Conservation (phyloP, 1,284 basidiomycete genomes). For the Pterula multifida region DNA sequence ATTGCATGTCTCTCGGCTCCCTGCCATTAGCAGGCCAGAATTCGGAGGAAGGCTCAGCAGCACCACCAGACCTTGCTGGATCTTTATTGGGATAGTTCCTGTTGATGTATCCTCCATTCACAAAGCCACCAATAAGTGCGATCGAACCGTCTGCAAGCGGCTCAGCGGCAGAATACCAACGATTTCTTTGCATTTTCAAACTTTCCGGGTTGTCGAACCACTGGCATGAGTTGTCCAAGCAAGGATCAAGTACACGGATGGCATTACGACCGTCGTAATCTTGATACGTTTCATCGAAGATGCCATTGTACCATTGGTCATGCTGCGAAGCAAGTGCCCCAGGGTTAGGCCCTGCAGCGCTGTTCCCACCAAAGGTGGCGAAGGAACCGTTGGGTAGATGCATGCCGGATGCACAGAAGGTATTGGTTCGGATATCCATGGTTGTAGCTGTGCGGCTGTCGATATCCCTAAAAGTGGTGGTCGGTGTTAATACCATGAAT, state of each 20-base stretch:
- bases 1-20: constrained; percentile 53
- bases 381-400: constrained; percentile 55
- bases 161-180: constrained; percentile 88
- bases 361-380: constrained; percentile 62
- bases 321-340: constrained; percentile 38
- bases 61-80: constrained; percentile 52
- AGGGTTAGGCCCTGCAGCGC: constrained; percentile 68
- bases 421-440: constrained; percentile 72
- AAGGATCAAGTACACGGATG: constrained; percentile 71
- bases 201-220: constrained; percentile 68
- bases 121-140: constrained; percentile 71
- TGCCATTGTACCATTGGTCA: constrained; percentile 29
- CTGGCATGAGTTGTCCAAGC: constrained; percentile 48
- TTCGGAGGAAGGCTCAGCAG: constrained; percentile 61
- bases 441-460: constrained; percentile 32
- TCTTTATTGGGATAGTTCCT: constrained; percentile 64
- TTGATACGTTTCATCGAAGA: constrained; percentile 47
- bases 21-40: constrained; percentile 66
- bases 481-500: neutral
- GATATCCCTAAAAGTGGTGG: constrained; percentile 31
- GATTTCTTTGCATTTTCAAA: constrained; percentile 62
- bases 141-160: constrained; percentile 56
- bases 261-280: constrained; percentile 56
- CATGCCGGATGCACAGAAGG: constrained; percentile 75
- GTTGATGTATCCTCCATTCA: constrained; percentile 84